Percentiles rank a stretch among this genome's conserved stretches.
These are phyloP conservation scores for Hypholoma sublateritium DNA, from an alignment of 768 basidiomycete species.

Conservation along the genomic window DNA sequence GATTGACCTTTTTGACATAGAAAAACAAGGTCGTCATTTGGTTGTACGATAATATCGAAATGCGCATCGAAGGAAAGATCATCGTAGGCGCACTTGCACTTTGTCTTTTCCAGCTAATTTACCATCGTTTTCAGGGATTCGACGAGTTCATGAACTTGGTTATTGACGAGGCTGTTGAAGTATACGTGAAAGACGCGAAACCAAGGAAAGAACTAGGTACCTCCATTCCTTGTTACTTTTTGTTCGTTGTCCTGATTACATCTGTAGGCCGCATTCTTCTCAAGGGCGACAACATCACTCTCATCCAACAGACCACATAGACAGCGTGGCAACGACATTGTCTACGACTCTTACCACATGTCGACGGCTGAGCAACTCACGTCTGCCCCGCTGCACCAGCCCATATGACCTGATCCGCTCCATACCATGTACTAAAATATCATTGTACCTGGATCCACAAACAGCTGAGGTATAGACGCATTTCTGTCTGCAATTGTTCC, in stretches of 20 bases:
- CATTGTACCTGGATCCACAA: neutral
- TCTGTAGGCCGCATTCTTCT: slow-evolving; percentile 85
- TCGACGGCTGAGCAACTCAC: neutral
- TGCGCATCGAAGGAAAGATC: slow-evolving; percentile 95
- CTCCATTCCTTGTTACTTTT: slow-evolving; percentile 19
- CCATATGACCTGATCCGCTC: neutral
- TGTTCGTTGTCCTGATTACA: slow-evolving; percentile 5
- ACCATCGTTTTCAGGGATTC: slow-evolving; percentile 69
- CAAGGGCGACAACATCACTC: slow-evolving; percentile 98
- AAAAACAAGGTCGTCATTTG: slow-evolving; percentile 86
- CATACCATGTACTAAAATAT: neutral
- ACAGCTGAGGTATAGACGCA: neutral
- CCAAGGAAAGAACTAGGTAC: slow-evolving; percentile 81
- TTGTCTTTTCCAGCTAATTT: slow-evolving; percentile 3
- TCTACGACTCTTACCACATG: neutral
- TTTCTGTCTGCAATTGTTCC: neutral
- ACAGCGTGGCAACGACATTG: neutral
- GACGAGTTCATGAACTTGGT: slow-evolving; percentile 99
- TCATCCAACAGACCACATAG: slow-evolving; percentile 70
- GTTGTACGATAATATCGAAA: slow-evolving; percentile 96
- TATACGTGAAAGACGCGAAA: slow-evolving; percentile 88
- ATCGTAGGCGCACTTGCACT: slow-evolving; percentile 61
- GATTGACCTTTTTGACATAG: slow-evolving; percentile 36
- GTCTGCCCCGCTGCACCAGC: neutral
- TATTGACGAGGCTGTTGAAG: slow-evolving; percentile 89